Percentiles rank a stretch among this genome's conserved stretches.
These are phyloP conservation scores for Hypomyces rosellus DNA, from an alignment of 2,329 filamentous ascomycete species.

Conservation along the genomic window DNA sequence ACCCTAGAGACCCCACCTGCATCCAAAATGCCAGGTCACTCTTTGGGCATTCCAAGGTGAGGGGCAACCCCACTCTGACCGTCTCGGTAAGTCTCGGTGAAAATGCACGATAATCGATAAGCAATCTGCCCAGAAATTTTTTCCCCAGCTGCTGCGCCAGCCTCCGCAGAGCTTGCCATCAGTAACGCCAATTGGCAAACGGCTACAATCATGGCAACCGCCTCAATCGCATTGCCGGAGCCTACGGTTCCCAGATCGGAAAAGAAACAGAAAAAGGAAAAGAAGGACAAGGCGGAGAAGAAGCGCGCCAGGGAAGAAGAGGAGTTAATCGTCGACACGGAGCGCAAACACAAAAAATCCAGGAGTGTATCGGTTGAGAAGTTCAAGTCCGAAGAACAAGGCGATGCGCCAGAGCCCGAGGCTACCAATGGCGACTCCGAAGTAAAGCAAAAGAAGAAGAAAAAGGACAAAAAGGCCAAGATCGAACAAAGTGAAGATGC, in stretches of 20 bases:
- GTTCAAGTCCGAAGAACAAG: constrained; percentile 13
- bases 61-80: neutral
- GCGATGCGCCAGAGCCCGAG: constrained; percentile 17
- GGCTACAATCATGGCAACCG: constrained; percentile 14
- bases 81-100: constrained; percentile 17
- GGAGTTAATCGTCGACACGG: constrained; percentile 30
- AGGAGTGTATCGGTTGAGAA: constrained; percentile 36
- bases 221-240: constrained; percentile 27
- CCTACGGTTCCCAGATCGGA: constrained; percentile 27
- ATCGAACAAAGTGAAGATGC: constrained; percentile 13
- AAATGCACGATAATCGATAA: constrained; percentile 16
- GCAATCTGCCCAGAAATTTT: constrained; percentile 2
- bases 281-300: constrained; percentile 31
- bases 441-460: constrained; percentile 28
- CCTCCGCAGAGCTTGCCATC: constrained; percentile 13
- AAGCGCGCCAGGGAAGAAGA: constrained; percentile 42
- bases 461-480: constrained; percentile 14
- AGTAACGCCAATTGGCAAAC: constrained; percentile 14
- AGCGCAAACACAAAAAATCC: constrained; percentile 45
- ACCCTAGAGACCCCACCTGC: too few relatives aligned
- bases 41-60: too few relatives aligned
- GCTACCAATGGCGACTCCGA: constrained; percentile 25
- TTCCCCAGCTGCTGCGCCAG: constrained; percentile 4
- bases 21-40: too few relatives aligned
- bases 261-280: constrained; percentile 34